phyloP scores from a whole-genome alignment of 164 flowering plant species.

The Dillenia suffruticosa region DNA sequence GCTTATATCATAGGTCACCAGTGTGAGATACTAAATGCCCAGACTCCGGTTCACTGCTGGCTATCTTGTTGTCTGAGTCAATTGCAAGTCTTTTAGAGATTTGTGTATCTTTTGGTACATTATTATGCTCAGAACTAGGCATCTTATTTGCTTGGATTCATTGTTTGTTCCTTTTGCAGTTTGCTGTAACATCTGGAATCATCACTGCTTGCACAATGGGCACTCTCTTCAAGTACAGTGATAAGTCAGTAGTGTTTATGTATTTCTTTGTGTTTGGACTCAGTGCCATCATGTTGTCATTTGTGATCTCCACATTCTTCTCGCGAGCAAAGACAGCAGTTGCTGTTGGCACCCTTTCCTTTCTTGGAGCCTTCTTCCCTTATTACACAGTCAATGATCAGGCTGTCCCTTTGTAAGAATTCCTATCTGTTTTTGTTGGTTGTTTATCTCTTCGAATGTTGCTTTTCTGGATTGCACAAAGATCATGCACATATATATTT shows the following conservation, averaged over 20 bases:
- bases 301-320: slow-evolving; percentile 90
- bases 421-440: slow-evolving; percentile 2
- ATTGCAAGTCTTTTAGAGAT: too few species aligned
- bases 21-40: too few species aligned
- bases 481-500: not conserved
- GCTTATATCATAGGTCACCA: too few species aligned
- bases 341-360: slow-evolving; percentile 96
- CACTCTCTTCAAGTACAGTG: slow-evolving; percentile 85
- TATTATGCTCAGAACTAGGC: not conserved
- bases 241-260: slow-evolving; percentile 79
- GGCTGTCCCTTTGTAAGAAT: slow-evolving; percentile 72
- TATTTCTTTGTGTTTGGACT: slow-evolving; percentile 91
- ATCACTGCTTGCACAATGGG: slow-evolving; percentile 86
- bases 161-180: slow-evolving; percentile 45
- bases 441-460: slow-evolving; percentile 3
- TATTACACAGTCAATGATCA: slow-evolving; percentile 88
- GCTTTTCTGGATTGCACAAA: not conserved
- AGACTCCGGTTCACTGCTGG: too few species aligned
- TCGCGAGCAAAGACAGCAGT: slow-evolving; percentile 96
- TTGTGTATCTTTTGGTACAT: too few species aligned
- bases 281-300: slow-evolving; percentile 88
- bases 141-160: not conserved
- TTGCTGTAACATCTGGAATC: slow-evolving; percentile 76
- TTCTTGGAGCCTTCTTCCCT: slow-evolving; percentile 94
- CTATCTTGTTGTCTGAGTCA: too few species aligned